These are phyloP conservation scores for Epichloe sibirici DNA, from an alignment of 2,329 filamentous ascomycete species.

Conservation along the genomic window DNA sequence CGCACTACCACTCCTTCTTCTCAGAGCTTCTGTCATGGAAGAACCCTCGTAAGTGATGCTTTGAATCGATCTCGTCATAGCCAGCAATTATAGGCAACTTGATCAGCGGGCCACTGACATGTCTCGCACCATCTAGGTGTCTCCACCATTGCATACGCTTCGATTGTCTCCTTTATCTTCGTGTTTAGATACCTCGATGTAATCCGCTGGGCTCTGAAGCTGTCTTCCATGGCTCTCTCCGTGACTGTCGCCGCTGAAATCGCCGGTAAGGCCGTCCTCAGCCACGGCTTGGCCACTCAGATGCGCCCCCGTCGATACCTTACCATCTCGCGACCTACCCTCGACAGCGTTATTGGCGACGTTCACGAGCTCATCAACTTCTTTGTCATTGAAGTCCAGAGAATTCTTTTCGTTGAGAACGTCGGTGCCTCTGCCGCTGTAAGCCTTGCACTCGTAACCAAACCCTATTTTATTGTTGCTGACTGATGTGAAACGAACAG, in stretches of 20 bases:
- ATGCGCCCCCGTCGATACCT: constrained; percentile 57
- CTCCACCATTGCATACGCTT: constrained; percentile 51
- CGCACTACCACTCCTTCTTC: constrained; percentile 62
- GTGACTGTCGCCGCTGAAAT: constrained; percentile 49
- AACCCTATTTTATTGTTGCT: constrained; percentile 4
- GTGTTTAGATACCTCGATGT: constrained; percentile 54
- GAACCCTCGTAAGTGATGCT: constrained; percentile 43
- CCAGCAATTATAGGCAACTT: neutral
- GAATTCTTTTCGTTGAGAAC: constrained; percentile 58
- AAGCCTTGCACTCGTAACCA: constrained; percentile 22
- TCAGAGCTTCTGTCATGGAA: constrained; percentile 57
- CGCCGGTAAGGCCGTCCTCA: constrained; percentile 47
- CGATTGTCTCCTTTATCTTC: constrained; percentile 47
- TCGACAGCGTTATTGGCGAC: constrained; percentile 50
- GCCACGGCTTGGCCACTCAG: constrained; percentile 51
- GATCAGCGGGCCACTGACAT: constrained; percentile 4
- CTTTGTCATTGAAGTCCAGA: constrained; percentile 57
- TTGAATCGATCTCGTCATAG: neutral
- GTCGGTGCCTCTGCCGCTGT: constrained; percentile 46
- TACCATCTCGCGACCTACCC: constrained; percentile 49
- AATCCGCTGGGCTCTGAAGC: constrained; percentile 51
- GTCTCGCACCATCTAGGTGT: constrained; percentile 32
- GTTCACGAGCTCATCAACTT: constrained; percentile 60
- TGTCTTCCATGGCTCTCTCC: constrained; percentile 50
- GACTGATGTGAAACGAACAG: constrained; percentile 21